Base-by-base conservation (phyloP, 345 rosid genomes). In the Excoecaria agallocha region DNA sequence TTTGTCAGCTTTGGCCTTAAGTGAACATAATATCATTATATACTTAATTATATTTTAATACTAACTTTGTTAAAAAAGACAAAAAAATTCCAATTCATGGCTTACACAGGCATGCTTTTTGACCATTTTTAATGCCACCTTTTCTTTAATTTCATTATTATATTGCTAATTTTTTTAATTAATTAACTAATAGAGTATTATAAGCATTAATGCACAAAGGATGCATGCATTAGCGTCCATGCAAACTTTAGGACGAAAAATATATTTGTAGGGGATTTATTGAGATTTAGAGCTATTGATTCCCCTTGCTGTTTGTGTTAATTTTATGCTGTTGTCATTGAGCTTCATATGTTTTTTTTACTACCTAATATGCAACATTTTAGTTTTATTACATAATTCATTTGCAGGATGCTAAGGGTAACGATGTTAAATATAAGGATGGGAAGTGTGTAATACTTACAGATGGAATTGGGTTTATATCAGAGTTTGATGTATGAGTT, bases 381-480 rank as follows among this genome's bases (percentile, higher is more conserved):
- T 66, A 57, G 12, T 72, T 60, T 51, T 4, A 20, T 63, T 30
- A 22, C 54, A 37, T 20, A 78, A 50, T 5, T 70, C 48, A 56
- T 56, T 70, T 74, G 65, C 85, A 94, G 98, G 89, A 88, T 80
- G 56, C 74, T 5, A 25, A 86, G 49, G 80, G 77, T 25, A 86
- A 84, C 8, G n/a, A 6, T 73, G 74, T 87, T 43, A 24, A 15
- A 58, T 85, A 78, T 39, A 79, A 81, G 69, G 81, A 88, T 46
- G 82, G 82, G 3, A 69, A 94, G 39, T 70, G 39, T 7, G 50
- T 61, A 25, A 87, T 92, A 73, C 90, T 86, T 78, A 81, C 91
- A 1, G 97, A 94, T 85, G 98, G 97, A 55, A 94, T 97, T 74
- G 98, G 98, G 51, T 90, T 73, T 62, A 86, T 94, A 62, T 92